Base-by-base conservation (phyloP, 2,329 filamentous ascomycete species). In the Phaeosphaeriaceae sp. region DNA sequence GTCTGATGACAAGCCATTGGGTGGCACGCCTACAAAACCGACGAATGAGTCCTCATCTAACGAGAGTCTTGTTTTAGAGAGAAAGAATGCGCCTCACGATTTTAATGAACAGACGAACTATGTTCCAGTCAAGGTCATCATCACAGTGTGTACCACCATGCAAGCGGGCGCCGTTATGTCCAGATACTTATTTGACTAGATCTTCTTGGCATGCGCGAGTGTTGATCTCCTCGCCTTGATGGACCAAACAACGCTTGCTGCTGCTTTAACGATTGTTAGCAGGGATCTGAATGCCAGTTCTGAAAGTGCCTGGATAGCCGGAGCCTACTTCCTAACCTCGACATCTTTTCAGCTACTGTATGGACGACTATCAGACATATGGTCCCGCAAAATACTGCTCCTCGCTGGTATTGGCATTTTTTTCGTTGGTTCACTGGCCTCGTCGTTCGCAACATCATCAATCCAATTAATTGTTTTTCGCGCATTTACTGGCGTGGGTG, bases 341-440 rank as follows among this genome's bases (percentile, higher is more conserved):
- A 87, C 85, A 0, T 81, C 83, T 26, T 88, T 87, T 54, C 84
- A 86, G 56, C 81, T 87, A 49, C 76, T 88, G 0, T 87, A 87
- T 62, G 85, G 85, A 9, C 78, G 83, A 3, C 63, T 86, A 2
- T 85, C 83, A 0, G 83, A 87, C 65, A 83, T 86, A 2, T 79
- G 86, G 51, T 83, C 83, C 32, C 58, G 60, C 42, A 64, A 62
- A 36, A 56, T 60, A 60, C 86, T 15, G 74, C 74, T 9, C 79
- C 79, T 72, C 83, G 8, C 74, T 72, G 1, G 68, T 83, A 30
- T 74, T 86, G 8, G 76, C 76, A 18, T 61, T 3, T 61, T 61
- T 42, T 61, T 63, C 49, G 86, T 29, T 80, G 81, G 9, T 81
- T 87, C 64, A 64, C 87, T 51, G 71, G 85, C 3, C 84, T 84